Conservation (phyloP, 805 yeast genomes). For the Candida tibetensis region DNA sequence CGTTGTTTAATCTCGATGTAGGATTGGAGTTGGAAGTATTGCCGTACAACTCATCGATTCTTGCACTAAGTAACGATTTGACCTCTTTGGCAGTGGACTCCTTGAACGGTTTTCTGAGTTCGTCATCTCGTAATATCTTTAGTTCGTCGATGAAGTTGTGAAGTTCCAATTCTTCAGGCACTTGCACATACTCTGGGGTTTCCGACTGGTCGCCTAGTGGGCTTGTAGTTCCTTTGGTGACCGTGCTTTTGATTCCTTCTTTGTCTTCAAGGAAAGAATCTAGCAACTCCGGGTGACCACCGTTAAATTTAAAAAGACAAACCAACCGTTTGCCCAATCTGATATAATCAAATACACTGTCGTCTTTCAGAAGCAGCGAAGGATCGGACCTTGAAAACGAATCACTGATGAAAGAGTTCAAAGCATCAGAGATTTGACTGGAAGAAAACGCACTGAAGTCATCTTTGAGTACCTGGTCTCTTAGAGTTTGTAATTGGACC, state of each 20-base stretch:
- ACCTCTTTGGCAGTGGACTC: conserved; percentile 12
- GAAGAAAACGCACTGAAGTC: conserved; percentile 5
- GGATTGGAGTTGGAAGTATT: conserved; percentile 5
- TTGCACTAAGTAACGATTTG: conserved; percentile 12
- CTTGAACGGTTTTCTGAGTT: conserved; percentile 8
- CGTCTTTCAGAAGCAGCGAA: neutral
- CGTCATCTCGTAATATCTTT: conserved; percentile 14
- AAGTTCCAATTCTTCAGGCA: conserved; percentile 19
- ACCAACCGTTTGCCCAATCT: conserved; percentile 4
- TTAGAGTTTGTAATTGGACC: conserved; percentile 17
- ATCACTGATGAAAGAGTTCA: conserved; percentile 4
- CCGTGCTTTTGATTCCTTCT: too few relatives aligned
- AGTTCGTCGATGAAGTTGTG: conserved; percentile 17
- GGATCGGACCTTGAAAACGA: conserved; percentile 3
- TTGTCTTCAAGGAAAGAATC: conserved; percentile 5
- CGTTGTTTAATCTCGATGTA: conserved; percentile 13
- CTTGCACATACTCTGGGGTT: conserved; percentile 8
- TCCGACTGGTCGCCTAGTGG: neutral
- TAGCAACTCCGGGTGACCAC: conserved; percentile 7
- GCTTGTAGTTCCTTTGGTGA: neutral
- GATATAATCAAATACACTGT: conserved; percentile 5
- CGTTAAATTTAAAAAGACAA: conserved; percentile 6
- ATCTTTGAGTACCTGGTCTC: conserved; percentile 5
- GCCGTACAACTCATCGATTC: conserved; percentile 16
- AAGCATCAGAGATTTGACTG: conserved; percentile 10